These are phyloP conservation scores for Cetradonia linearis DNA, from an alignment of 495 filamentous ascomycete genomes.

Conservation along the genomic window DNA sequence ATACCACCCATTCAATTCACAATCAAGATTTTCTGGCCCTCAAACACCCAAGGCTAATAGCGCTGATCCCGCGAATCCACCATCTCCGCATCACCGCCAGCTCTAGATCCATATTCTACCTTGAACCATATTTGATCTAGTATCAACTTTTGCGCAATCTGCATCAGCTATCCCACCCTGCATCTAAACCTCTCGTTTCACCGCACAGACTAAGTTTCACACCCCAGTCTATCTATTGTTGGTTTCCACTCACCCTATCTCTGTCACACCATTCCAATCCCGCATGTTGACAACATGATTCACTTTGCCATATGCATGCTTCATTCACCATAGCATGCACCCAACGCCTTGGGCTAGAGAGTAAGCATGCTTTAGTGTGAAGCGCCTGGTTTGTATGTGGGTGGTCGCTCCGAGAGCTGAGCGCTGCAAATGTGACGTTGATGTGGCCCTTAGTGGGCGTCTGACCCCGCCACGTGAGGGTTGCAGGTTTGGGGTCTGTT, in stretches of 20 bases:
- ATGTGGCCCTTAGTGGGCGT: not conserved
- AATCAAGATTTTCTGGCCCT: not conserved
- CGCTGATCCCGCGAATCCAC: not conserved
- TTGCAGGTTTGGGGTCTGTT: not conserved
- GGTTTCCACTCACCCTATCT: not conserved
- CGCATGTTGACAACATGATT: not conserved
- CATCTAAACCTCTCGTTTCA: not conserved
- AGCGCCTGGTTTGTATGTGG: not conserved
- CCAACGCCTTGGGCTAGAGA: not conserved
- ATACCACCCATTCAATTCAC: not conserved
- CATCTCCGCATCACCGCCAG: not conserved
- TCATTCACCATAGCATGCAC: not conserved
- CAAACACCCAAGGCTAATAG: not conserved
- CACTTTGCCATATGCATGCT: not conserved
- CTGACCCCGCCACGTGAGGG: not conserved
- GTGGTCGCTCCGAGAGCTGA: not conserved
- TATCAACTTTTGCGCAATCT: too few relatives aligned
- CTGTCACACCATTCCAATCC: not conserved
- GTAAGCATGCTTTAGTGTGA: not conserved
- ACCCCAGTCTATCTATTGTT: not conserved
- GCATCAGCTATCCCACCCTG: too few relatives aligned
- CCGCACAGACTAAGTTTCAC: not conserved
- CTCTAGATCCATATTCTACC: not conserved
- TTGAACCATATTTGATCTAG: too few relatives aligned
- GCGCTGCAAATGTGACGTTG: not conserved